Evolutionary conservation across 2,329 filamentous ascomycete species (phyloP).

Genomic region (Botryotinia convoluta): DNA sequence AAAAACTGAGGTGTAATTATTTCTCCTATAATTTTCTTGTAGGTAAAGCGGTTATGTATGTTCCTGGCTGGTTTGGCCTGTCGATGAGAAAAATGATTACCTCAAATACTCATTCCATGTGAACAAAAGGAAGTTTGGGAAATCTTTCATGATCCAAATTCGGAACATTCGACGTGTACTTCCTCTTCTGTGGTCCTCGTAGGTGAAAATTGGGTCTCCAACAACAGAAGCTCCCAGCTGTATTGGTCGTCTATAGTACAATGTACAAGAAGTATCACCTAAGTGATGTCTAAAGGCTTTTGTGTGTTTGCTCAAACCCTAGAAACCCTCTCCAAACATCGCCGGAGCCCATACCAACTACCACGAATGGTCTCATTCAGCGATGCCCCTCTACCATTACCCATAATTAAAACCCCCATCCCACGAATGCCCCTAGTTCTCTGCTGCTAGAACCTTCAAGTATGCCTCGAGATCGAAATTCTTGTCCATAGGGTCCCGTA

Average conservation of each 20-base stretch:
- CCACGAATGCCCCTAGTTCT: slow-evolving; percentile 36
- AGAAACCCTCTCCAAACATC: slow-evolving; percentile 30
- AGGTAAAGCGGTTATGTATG: neutral
- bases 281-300: slow-evolving; percentile 38
- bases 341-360: slow-evolving; percentile 25
- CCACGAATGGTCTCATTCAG: slow-evolving; percentile 22
- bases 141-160: neutral
- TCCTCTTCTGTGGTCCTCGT: slow-evolving; percentile 10
- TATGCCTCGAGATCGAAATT: slow-evolving; percentile 93
- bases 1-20: neutral
- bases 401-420: slow-evolving; percentile 32
- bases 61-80: neutral
- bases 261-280: slow-evolving; percentile 40
- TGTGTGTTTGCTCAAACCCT: slow-evolving; percentile 26
- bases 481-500: slow-evolving; percentile 76
- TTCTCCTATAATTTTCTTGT: neutral
- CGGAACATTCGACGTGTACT: neutral
- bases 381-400: slow-evolving; percentile 31
- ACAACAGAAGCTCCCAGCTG: slow-evolving; percentile 24
- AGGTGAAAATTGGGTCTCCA: slow-evolving; percentile 19
- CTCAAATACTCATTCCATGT: neutral
- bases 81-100: neutral
- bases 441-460: slow-evolving; percentile 60
- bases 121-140: neutral
- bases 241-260: slow-evolving; percentile 39